phyloP scores from a whole-genome alignment of 192 early-diverging fungal species.

The Ambispora gerdemannii region DNA sequence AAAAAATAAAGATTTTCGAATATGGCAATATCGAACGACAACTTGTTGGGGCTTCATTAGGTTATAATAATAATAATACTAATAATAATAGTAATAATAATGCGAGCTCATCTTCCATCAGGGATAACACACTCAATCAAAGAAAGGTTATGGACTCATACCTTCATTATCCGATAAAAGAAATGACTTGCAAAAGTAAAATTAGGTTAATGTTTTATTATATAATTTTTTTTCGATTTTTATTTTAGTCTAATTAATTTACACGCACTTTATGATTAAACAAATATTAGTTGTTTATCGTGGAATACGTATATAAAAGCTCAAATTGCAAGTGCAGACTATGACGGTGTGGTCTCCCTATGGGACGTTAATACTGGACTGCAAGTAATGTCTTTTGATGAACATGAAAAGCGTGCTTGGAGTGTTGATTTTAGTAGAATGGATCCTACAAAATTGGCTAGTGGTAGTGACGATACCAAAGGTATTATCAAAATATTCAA shows the following conservation, averaged over 20 bases:
- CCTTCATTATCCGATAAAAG: conserved; percentile 75
- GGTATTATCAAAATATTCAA: conserved; percentile 46
- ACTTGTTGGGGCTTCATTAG: conserved; percentile 26
- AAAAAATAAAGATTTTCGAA: conserved; percentile 92
- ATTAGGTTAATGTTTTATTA: conserved; percentile 62
- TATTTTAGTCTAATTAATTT: background rate
- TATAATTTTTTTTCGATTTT: background rate
- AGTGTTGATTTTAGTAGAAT: conserved; percentile 79
- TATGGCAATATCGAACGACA: conserved; percentile 56
- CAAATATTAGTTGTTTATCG: conserved; percentile 69
- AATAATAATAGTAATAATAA: no score
- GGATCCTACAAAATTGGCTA: conserved; percentile 78
- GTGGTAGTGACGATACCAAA: conserved; percentile 89
- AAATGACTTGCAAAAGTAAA: conserved; percentile 78
- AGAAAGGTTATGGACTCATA: conserved; percentile 39
- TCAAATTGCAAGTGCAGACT: conserved; percentile 85
- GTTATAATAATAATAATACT: no score
- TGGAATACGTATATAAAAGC: conserved; percentile 88
- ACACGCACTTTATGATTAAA: background rate
- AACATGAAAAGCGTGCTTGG: conserved; percentile 93
- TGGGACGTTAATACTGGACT: conserved; percentile 80
- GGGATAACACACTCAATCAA: conserved; percentile 25
- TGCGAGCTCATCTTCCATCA: conserved; percentile 49
- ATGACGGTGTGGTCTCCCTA: conserved; percentile 84
- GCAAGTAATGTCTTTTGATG: conserved; percentile 64